Percentiles rank a stretch among this genome's conserved stretches.
phyloP scores from a whole-genome alignment of 768 basidiomycete species.

The Candolleomyces eurysporus region DNA sequence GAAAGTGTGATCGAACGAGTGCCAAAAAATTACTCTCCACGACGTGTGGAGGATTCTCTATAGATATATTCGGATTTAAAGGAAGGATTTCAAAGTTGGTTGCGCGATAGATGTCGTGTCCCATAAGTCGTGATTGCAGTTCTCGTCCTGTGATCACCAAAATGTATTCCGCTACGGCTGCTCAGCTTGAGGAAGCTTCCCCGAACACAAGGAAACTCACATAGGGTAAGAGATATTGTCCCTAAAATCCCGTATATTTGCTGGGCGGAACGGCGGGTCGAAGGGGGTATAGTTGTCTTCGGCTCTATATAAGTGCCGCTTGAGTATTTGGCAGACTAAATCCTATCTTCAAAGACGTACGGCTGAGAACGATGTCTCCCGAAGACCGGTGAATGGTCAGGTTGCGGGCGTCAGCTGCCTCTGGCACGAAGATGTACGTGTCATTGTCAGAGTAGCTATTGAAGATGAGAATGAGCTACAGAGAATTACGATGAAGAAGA shows the following conservation, averaged over 20 bases:
- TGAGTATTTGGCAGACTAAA: slow-evolving; percentile 4
- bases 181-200: not conserved
- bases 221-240: slow-evolving; percentile 71
- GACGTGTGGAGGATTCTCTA: slow-evolving; percentile 70
- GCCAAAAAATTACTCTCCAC: slow-evolving; percentile 87
- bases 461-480: slow-evolving; percentile 15
- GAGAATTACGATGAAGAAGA: not conserved
- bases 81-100: slow-evolving; percentile 92
- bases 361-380: slow-evolving; percentile 72
- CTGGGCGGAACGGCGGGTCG: slow-evolving; percentile 59
- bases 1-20: slow-evolving; percentile 82
- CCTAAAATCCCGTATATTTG: slow-evolving; percentile 76
- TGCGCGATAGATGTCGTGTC: slow-evolving; percentile 85
- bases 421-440: slow-evolving; percentile 77
- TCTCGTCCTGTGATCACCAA: slow-evolving; percentile 84
- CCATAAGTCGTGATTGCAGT: slow-evolving; percentile 73
- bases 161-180: slow-evolving; percentile 80
- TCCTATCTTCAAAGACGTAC: slow-evolving; percentile 33
- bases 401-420: slow-evolving; percentile 57
- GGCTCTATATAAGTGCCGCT: slow-evolving; percentile 37
- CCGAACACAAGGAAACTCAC: slow-evolving; percentile 39
- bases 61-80: slow-evolving; percentile 67
- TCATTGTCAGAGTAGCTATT: slow-evolving; percentile 68
- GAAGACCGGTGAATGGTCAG: slow-evolving; percentile 71
- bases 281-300: slow-evolving; percentile 49